Conservation (phyloP, 129 eudicot genomes). For the Artemisia tridentata region DNA sequence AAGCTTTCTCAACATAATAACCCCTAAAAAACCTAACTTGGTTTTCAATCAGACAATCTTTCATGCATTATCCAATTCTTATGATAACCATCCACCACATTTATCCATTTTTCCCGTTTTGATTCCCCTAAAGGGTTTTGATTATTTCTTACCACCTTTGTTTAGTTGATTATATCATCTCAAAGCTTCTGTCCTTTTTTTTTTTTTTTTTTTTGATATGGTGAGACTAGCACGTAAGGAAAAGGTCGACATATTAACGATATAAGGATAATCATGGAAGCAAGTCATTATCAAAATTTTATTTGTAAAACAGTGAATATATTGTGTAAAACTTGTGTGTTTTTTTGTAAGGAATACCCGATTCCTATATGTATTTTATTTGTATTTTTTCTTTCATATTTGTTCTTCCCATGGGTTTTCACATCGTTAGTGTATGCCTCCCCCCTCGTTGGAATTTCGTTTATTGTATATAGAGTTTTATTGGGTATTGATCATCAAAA, state of each 20-base stretch:
- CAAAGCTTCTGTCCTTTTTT: conserved; percentile 12
- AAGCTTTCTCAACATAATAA: conserved; percentile 17
- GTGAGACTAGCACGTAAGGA: conserved; percentile 2
- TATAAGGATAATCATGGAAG: conserved; percentile 44
- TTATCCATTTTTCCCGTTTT: conserved; percentile 13
- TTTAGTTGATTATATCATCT: conserved; percentile 7
- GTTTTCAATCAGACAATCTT: conserved; percentile 20
- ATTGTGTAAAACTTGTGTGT: conserved; percentile 30
- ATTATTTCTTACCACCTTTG: conserved; percentile 1
- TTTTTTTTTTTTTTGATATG: conserved; percentile 11
- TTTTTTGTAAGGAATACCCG: conserved; percentile 40
- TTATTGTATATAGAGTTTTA: conserved; percentile 29
- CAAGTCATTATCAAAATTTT: conserved; percentile 36
- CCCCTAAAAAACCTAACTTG: conserved; percentile 23
- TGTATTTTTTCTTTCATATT: conserved; percentile 40
- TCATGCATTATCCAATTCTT: conserved; percentile 30
- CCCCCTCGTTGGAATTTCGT: conserved; percentile 30
- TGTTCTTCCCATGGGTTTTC: conserved; percentile 46
- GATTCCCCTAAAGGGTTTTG: conserved; percentile 11
- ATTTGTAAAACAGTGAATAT: conserved; percentile 27
- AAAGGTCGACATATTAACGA: neutral
- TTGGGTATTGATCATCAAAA: conserved; percentile 20
- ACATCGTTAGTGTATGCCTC: conserved; percentile 37
- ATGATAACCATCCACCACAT: conserved; percentile 9
- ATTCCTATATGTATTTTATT: conserved; percentile 28